Evolutionary conservation across 257 asterid species (phyloP), one percentile per base, ranked within the genome.

Genomic region (Rhazya stricta): DNA sequence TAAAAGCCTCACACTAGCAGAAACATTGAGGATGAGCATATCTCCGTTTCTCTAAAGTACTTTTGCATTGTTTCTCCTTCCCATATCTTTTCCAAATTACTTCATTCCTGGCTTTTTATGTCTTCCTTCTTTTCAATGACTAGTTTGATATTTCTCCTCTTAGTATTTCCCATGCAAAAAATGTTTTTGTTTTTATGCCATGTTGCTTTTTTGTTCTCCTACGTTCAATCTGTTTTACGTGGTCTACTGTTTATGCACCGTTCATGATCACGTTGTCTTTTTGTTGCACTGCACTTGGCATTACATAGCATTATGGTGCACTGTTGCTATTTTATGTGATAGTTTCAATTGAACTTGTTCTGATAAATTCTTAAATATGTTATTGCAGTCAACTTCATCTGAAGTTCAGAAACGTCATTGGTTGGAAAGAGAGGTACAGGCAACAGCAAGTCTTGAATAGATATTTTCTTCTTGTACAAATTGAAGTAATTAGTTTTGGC

Each of bases 371-470:
- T 61, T 45, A 61, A 16, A 74, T 60, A 65, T 62, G 43, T 29
- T 27, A 72, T 65, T 72, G 73, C 88, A 80, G 86, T 58, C 75
- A 60, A 78, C 74, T 56, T 76, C 85, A 69, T 72, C 83, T 57
- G 81, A 80, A 69, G 73, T 74, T 25, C 89, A 87, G 77, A 85
- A 79, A 77, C 79, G 75, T 58, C 8, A 51, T 51, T 74, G 86
- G 83, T 58, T 82, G 69, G 89, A 79, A 58, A 79, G 83, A 81
- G 90, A 86, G 88, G 94, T 89, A 62, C 73, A 39, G 8, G 51
- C 66, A 80, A 57, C 37, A 71, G 46, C 60, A 61, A 72, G 73
- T 74, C 67, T 77, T 71, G 58, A 34, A 57, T 45, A 58, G 51
- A 57, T 41, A 75, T 56, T 27, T 65, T 45, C n/a, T 51, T 42